Percentiles rank a stretch among this genome's conserved stretches.
phyloP scores from a whole-genome alignment of 2,329 filamentous ascomycete genomes.

The Ceratocystis variospora region DNA sequence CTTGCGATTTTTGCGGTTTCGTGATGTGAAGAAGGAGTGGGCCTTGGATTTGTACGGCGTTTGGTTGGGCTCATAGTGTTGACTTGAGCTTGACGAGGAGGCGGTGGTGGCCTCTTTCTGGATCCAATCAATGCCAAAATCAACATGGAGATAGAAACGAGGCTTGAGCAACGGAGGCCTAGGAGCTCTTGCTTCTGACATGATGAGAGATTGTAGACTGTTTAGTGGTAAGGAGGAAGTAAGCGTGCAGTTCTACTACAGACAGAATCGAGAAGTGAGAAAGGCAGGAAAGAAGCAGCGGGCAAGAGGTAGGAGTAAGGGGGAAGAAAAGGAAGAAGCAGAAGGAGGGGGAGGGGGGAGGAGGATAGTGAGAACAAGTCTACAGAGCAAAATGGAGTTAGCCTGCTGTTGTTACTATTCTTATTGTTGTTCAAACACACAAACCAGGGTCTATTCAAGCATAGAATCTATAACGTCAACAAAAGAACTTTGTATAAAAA shows the following conservation, averaged over 20 bases:
- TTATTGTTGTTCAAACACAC: slow-evolving; percentile 5
- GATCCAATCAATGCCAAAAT: slow-evolving; percentile 39
- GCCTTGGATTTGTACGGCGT: slow-evolving; percentile 24
- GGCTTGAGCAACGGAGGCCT: slow-evolving; percentile 21
- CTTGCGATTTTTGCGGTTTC: slow-evolving; percentile 19
- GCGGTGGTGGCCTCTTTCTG: slow-evolving; percentile 26
- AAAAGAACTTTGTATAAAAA: slow-evolving; percentile 1
- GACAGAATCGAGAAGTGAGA: background rate
- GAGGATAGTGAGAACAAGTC: background rate
- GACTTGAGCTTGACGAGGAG: slow-evolving; percentile 32
- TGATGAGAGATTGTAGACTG: background rate
- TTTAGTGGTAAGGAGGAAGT: no score
- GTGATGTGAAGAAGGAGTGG: slow-evolving; percentile 9
- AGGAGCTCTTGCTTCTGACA: background rate
- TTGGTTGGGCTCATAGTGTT: slow-evolving; percentile 35
- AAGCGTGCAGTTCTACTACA: no score
- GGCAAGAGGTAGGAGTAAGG: background rate
- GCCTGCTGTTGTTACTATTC: background rate
- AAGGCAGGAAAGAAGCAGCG: background rate
- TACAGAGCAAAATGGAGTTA: background rate
- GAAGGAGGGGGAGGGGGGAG: background rate
- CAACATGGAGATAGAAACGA: slow-evolving; percentile 36
- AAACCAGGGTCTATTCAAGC: background rate
- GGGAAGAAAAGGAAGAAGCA: background rate
- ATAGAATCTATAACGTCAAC: background rate